Conservation (phyloP, 148 eudicot species). For the Chenopodium quinoa region DNA sequence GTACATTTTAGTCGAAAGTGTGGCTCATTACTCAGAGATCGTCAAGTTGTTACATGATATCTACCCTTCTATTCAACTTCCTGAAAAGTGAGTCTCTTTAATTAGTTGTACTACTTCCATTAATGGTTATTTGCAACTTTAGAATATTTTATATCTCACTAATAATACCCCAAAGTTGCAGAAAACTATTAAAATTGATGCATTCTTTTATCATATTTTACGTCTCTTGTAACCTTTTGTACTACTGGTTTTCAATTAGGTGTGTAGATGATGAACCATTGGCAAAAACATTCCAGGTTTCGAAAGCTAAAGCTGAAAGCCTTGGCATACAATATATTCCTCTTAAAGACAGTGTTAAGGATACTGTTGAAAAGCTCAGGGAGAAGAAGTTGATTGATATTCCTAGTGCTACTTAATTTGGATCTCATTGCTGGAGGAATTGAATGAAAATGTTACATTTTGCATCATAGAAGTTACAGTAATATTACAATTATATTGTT, state of each 20-base stretch:
- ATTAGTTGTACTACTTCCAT: background rate
- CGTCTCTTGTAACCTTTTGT: background rate
- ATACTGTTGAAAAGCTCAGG: slow-evolving; percentile 34
- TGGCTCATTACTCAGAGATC: slow-evolving; percentile 22
- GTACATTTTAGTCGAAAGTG: slow-evolving; percentile 44
- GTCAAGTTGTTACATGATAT: slow-evolving; percentile 33
- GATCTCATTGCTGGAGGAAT: no score
- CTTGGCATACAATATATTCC: slow-evolving; percentile 32
- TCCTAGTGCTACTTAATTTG: background rate
- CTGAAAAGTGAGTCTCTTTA: slow-evolving; percentile 34
- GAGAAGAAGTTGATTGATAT: slow-evolving; percentile 22
- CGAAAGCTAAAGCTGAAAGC: slow-evolving; percentile 27
- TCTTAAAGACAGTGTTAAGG: slow-evolving; percentile 22
- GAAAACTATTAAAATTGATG: no score
- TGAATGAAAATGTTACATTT: no score
- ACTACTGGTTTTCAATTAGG: slow-evolving; percentile 12
- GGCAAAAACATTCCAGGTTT: slow-evolving; percentile 9
- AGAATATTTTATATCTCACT: no score
- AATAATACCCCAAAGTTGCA: no score
- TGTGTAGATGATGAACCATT: slow-evolving; percentile 30
- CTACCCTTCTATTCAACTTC: slow-evolving; percentile 40
- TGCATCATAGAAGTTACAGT: no score
- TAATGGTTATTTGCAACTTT: no score
- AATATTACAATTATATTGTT: no score
- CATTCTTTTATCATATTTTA: no score